Evolutionary conservation across 306 rosid genomes (phyloP).

Genomic region (Vachellia collinsii): DNA sequence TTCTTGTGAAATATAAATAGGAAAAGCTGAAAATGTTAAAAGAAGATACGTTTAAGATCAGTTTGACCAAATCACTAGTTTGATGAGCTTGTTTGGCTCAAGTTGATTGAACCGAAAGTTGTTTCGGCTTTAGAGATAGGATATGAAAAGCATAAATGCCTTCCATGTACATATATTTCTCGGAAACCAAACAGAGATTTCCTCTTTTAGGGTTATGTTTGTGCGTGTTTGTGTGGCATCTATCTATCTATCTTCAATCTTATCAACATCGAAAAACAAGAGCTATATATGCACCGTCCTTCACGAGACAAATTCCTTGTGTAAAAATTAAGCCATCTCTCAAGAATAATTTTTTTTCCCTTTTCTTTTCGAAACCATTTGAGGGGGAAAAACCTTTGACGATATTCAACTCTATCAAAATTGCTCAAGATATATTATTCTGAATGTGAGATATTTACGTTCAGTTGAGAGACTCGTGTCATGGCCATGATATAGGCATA

Average conservation of each 20-base stretch:
- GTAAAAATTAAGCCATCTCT: conserved; percentile 11
- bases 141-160: conserved; percentile 16
- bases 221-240: background rate
- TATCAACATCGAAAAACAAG: background rate
- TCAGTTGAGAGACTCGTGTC: background rate
- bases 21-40: background rate
- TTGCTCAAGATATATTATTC: background rate
- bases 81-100: background rate
- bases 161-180: background rate
- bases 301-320: conserved; percentile 1
- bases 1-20: background rate
- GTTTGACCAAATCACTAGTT: background rate
- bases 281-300: background rate
- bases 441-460: background rate
- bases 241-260: conserved; percentile 3
- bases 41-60: background rate
- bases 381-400: too few relatives aligned
- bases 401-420: background rate
- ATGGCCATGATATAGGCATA: background rate
- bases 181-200: background rate
- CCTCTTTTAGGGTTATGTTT: background rate
- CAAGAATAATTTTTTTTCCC: background rate
- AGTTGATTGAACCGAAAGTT: conserved; percentile 3
- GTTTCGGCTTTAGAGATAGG: background rate
- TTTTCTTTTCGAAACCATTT: background rate